Base-by-base conservation (phyloP, 2,329 filamentous ascomycete species). In the Myriosclerotinia duriaeana region DNA sequence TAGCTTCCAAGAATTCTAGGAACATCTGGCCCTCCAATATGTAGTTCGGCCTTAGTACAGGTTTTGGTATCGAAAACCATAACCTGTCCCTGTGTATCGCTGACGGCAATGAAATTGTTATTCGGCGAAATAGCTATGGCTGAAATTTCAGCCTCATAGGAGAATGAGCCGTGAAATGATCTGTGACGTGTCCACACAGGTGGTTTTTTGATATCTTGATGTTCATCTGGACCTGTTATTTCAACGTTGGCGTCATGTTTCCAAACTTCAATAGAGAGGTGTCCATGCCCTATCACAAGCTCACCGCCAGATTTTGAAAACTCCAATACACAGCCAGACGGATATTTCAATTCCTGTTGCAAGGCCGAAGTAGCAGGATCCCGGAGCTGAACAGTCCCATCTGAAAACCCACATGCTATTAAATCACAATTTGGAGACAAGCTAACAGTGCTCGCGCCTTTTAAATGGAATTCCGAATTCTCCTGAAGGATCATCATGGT, bases 281-380 rank as follows among this genome's bases (percentile, higher is more conserved):
- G 5, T 30, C 22, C n/a, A 52, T 22, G 30, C 30, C 22, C 50
- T 15, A 52, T 1, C 5, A 30, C 50, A 15, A 52, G 30, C 14
- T 6, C 15, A 30, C 30, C 12, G n/a, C 30, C 30, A 34, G 30
- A 34, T 34, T 34, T 34, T 52, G 50, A 17, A 12, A 30, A 17
- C 14, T 30, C 22, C 22, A 30, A 30, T 52, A 30, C 50, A 14
- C 2, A 15, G 14, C 34, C 7, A 34, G 15, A 53, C 34, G 50
- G 15, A 34, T 53, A 53, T 20, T 65, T 22, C 36, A 71, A 48
- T 53, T 65, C 70, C 62, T 66, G 62, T 59, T 44, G 55, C 30
- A 48, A 36, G 34, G n/a, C 44, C 26, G 68, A 69, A 2, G 58
- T 70, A 20, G 6, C 14, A 17, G 50, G 36, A 53, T 70, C 69